Percentiles rank a stretch among this genome's conserved stretches.
Conservation (phyloP, 805 yeast species). For the Aciculoconidium aculeatum region DNA sequence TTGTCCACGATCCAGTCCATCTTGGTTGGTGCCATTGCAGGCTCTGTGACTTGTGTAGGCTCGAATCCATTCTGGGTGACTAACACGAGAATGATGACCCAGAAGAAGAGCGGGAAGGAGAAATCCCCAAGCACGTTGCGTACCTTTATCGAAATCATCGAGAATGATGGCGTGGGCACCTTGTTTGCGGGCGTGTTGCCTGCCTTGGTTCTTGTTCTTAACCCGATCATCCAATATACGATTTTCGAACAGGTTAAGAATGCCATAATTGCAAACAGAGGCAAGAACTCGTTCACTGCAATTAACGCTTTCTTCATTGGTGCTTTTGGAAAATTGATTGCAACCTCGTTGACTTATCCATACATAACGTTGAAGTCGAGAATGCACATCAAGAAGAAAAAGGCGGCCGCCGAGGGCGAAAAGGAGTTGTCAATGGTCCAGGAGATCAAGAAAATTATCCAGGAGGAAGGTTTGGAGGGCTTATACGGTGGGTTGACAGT, state of each 20-base stretch:
- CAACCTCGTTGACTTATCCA: slow-evolving; percentile 89
- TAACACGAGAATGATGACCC: slow-evolving; percentile 81
- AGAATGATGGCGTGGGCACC: slow-evolving; percentile 64
- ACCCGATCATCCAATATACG: slow-evolving; percentile 90
- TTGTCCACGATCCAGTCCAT: slow-evolving; percentile 64
- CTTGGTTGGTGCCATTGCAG: slow-evolving; percentile 78
- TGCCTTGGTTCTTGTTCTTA: slow-evolving; percentile 76
- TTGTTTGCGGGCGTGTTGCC: slow-evolving; percentile 85
- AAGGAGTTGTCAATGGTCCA: slow-evolving; percentile 36
- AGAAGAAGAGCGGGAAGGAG: slow-evolving; percentile 21
- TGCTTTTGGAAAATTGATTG: slow-evolving; percentile 81
- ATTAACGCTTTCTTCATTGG: slow-evolving; percentile 81
- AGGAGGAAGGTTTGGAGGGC: slow-evolving; percentile 67
- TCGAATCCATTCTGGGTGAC: slow-evolving; percentile 96
- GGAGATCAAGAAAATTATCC: slow-evolving; percentile 52
- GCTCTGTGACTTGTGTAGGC: slow-evolving; percentile 72
- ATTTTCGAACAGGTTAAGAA: slow-evolving; percentile 83
- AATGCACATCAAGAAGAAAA: slow-evolving; percentile 59
- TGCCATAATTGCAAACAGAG: slow-evolving; percentile 48
- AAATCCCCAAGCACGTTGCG: slow-evolving; percentile 42
- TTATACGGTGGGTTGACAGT: slow-evolving; percentile 78
- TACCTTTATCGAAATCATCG: slow-evolving; percentile 56
- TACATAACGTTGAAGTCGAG: slow-evolving; percentile 85
- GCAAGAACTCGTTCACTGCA: slow-evolving; percentile 50
- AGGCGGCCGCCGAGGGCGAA: slow-evolving; percentile 14